A percentile compares a stretch with the other conserved stretches of the same genome.
Conservation (phyloP, 2,329 filamentous ascomycete species). For the Pseudogymnoascus sp. region DNA sequence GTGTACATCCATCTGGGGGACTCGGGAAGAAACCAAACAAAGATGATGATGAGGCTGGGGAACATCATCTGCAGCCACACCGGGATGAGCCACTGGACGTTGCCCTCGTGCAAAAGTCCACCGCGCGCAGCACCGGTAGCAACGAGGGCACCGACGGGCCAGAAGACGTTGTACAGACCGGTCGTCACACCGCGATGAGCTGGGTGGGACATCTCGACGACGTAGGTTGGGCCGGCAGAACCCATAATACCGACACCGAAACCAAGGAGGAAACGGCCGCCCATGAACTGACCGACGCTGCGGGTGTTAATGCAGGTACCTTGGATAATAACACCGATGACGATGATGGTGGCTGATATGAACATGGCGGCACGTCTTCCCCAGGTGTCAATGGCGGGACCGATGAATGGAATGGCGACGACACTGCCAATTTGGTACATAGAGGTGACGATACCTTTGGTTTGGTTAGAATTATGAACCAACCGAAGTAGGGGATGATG, state of each 20-base stretch:
- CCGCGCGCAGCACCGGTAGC: constrained; percentile 43
- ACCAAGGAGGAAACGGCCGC: constrained; percentile 42
- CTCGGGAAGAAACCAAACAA: constrained; percentile 49
- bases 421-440: constrained; percentile 42
- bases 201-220: constrained; percentile 53
- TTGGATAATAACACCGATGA: constrained; percentile 41
- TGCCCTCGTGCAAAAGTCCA: constrained; percentile 31
- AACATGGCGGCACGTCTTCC: constrained; percentile 46
- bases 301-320: constrained; percentile 31
- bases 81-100: constrained; percentile 42
- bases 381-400: constrained; percentile 35
- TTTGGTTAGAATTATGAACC: constrained; percentile 31
- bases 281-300: constrained; percentile 44
- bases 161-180: constrained; percentile 40
- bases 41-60: constrained; percentile 37
- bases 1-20: constrained; percentile 54
- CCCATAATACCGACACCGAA: constrained; percentile 50
- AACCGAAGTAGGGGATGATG: constrained; percentile 31
- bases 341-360: constrained; percentile 41
- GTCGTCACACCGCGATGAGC: constrained; percentile 50
- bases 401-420: constrained; percentile 35
- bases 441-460: constrained; percentile 39
- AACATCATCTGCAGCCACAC: constrained; percentile 41
- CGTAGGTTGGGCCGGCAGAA: constrained; percentile 50
- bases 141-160: constrained; percentile 30